Evolutionary conservation across 2,329 filamentous ascomycete species (phyloP).

Genomic region (Teratosphaeria epicoccoides): DNA sequence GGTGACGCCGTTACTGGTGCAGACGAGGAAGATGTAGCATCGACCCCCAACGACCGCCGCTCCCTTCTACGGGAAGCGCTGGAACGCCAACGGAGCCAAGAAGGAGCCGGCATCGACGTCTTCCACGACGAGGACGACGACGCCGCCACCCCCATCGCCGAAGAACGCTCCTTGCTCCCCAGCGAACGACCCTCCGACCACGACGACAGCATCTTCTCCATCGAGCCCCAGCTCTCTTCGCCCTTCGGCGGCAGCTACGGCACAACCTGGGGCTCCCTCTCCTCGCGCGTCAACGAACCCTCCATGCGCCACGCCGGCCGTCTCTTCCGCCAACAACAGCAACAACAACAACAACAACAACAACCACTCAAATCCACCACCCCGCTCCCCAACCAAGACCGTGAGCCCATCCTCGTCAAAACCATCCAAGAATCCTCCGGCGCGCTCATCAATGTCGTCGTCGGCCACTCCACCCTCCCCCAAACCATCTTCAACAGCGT

Average conservation of each 20-base stretch:
- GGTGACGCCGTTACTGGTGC: conserved; percentile 41
- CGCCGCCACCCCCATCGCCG: neutral
- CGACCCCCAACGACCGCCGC: conserved; percentile 29
- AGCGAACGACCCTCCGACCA: conserved; percentile 7
- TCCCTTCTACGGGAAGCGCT: conserved; percentile 34
- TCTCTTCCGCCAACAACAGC: conserved; percentile 38
- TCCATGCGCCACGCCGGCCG: conserved; percentile 46
- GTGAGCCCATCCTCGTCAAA: conserved; percentile 74
- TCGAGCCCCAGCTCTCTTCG: conserved; percentile 49
- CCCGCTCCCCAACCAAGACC: conserved; percentile 33
- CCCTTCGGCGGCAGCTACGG: conserved; percentile 64
- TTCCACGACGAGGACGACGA: conserved; percentile 21
- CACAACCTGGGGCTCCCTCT: conserved; percentile 50
- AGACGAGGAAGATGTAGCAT: conserved; percentile 14
- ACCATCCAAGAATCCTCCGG: conserved; percentile 78
- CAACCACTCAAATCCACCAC: conserved; percentile 33
- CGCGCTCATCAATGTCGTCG: conserved; percentile 69
- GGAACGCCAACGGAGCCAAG: conserved; percentile 20
- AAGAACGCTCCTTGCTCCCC: conserved; percentile 2
- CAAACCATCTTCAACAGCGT: conserved; percentile 96
- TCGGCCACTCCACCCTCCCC: conserved; percentile 88
- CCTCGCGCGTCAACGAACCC: conserved; percentile 46
- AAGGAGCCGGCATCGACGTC: conserved; percentile 19
- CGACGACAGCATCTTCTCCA: conserved; percentile 36
- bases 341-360: conserved; percentile 40